Evolutionary conservation across 106 monocot genomes (phyloP).

Genomic region (Hemerocallis citrina): DNA sequence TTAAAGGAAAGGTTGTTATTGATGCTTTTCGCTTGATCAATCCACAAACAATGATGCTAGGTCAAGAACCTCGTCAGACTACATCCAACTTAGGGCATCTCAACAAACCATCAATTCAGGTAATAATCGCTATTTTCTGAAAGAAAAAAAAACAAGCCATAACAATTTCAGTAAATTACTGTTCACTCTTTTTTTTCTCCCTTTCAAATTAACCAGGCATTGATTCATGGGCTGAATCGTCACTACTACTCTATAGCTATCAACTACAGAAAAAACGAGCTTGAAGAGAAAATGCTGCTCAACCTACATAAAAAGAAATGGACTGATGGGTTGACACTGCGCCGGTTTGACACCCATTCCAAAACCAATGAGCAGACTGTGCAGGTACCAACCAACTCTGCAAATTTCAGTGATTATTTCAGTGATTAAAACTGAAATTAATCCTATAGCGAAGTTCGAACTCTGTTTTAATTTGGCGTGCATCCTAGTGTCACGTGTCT

Average conservation of each 20-base stretch:
- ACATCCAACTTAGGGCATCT: constrained; percentile 93
- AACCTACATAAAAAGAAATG: constrained; percentile 62
- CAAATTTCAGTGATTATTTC: not conserved
- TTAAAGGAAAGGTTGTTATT: constrained; percentile 97
- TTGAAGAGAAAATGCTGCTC: constrained; percentile 68
- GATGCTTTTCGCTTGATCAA: constrained; percentile 98
- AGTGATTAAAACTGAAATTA: too few relatives aligned
- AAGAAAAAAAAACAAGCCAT: too few relatives aligned
- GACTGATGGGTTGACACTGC: constrained; percentile 49
- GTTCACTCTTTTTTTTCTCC: not conserved
- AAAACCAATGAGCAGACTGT: constrained; percentile 58
- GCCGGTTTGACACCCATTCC: constrained; percentile 44
- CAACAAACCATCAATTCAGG: constrained; percentile 97
- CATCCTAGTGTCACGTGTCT: too few relatives aligned
- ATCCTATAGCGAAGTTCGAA: too few relatives aligned
- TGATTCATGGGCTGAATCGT: constrained; percentile 88
- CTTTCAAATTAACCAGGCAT: constrained; percentile 42
- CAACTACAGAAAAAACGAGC: constrained; percentile 58
- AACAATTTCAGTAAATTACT: not conserved
- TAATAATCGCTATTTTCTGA: constrained; percentile 3
- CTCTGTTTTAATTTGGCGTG: too few relatives aligned
- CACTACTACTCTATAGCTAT: constrained; percentile 79
- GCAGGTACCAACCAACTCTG: constrained; percentile 21
- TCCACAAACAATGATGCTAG: constrained; percentile 98
- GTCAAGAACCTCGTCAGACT: constrained; percentile 93